phyloP scores from a whole-genome alignment of 495 filamentous ascomycete genomes.

The Tuber umbilicatum region DNA sequence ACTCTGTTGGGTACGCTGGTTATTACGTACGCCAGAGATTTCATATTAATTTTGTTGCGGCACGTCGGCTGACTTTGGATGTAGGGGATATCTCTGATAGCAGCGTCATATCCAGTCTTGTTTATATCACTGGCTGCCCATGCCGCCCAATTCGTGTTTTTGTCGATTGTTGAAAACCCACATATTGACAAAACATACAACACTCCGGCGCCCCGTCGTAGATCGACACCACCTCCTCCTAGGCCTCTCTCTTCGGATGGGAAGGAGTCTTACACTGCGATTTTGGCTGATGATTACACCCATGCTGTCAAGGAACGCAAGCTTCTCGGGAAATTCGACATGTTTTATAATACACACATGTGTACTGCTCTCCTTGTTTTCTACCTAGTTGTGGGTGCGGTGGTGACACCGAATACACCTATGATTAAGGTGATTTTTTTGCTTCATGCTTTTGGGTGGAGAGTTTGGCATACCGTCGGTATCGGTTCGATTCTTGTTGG shows the following conservation, averaged over 20 bases:
- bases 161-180: conserved; percentile 84
- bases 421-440: conserved; percentile 72
- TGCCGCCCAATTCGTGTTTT: conserved; percentile 87
- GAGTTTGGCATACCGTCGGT: conserved; percentile 86
- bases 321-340: conserved; percentile 69
- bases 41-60: not conserved
- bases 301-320: conserved; percentile 28
- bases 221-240: conserved; percentile 23
- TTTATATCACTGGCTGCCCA: conserved; percentile 95
- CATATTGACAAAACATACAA: conserved; percentile 99
- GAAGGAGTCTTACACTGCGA: conserved; percentile 13
- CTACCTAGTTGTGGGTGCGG: conserved; percentile 64
- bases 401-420: conserved; percentile 69
- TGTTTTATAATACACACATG: conserved; percentile 76
- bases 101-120: conserved; percentile 91
- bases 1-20: conserved; percentile 94
- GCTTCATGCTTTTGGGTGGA: conserved; percentile 69
- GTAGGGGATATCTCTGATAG: conserved; percentile 89
- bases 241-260: conserved; percentile 15
- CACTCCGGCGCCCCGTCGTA: conserved; percentile 63
- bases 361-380: conserved; percentile 66
- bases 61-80: not conserved
- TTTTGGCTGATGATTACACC: conserved; percentile 21
- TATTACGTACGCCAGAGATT: conserved; percentile 57
- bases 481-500: conserved; percentile 75